These are phyloP conservation scores for Ulota crispa DNA, from an alignment of 225 moss, liverwort and hornwort genomes.

Conservation along the genomic window DNA sequence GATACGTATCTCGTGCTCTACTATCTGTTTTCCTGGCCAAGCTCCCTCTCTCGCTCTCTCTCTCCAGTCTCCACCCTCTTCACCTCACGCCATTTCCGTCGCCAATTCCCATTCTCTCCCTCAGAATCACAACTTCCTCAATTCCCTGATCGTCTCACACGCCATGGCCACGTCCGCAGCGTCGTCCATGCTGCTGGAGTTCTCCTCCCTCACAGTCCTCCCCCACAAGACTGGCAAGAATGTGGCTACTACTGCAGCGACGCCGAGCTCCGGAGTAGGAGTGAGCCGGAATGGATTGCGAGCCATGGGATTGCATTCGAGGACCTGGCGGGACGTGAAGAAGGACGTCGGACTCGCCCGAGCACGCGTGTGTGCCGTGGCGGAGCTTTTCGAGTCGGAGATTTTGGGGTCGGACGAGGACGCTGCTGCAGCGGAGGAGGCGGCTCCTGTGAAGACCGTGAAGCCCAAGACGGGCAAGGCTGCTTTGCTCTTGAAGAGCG, in stretches of 20 bases:
- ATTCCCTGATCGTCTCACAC: neutral
- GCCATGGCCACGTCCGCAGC: constrained; percentile 60
- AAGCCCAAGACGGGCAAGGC: constrained; percentile 78
- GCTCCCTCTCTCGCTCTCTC: neutral
- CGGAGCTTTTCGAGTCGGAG: constrained; percentile 61
- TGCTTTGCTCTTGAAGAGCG: constrained; percentile 64
- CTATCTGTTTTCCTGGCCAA: constrained; percentile 32
- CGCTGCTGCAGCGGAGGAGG: constrained; percentile 18
- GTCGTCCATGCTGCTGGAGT: constrained; percentile 69
- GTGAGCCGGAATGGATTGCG: constrained; percentile 34
- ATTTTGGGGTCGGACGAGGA: constrained; percentile 45
- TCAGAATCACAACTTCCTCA: neutral
- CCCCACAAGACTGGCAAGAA: neutral
- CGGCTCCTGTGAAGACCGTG: constrained; percentile 19
- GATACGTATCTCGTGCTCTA: constrained; percentile 2
- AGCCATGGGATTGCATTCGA: neutral
- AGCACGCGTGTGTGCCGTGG: constrained; percentile 50
- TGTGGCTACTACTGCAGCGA: neutral
- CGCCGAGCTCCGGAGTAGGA: neutral
- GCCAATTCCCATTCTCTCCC: too few relatives aligned
- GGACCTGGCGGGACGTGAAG: constrained; percentile 32
- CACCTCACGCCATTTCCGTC: neutral
- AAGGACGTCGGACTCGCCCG: constrained; percentile 15
- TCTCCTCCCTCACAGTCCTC: constrained; percentile 33
- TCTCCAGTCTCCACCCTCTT: neutral